Evolutionary conservation across 139 green algal species (phyloP).

Genomic region (Haematococcus sp.): DNA sequence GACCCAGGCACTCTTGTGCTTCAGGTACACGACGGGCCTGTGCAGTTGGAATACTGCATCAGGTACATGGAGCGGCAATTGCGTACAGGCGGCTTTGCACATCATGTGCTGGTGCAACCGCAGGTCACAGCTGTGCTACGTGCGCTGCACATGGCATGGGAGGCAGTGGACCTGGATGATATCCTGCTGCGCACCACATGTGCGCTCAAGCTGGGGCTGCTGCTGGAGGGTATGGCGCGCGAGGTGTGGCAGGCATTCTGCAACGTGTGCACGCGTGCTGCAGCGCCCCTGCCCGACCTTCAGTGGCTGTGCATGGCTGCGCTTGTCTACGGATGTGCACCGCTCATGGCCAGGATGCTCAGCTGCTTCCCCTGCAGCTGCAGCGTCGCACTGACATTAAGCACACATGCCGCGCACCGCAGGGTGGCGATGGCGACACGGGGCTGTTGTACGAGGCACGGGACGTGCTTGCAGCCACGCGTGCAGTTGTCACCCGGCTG

Average conservation of each 20-base stretch:
- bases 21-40: too few relatives aligned
- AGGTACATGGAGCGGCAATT: too few relatives aligned
- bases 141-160: constrained; percentile 17
- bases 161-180: constrained; percentile 38
- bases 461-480: constrained; percentile 4
- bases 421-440: background rate
- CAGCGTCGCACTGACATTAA: background rate
- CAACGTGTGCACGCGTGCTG: too few relatives aligned
- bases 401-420: background rate
- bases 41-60: too few relatives aligned
- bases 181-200: constrained; percentile 22
- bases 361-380: background rate
- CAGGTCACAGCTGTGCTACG: constrained; percentile 6
- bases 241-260: too few relatives aligned
- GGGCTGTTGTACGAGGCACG: constrained; percentile 16
- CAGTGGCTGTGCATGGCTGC: background rate
- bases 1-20: too few relatives aligned
- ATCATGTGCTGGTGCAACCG: too few relatives aligned
- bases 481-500: background rate
- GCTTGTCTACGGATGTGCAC: too few relatives aligned
- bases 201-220: constrained; percentile 44
- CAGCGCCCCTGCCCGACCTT: too few relatives aligned
- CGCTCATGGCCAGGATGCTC: too few relatives aligned
- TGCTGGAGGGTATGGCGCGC: constrained; percentile 35
- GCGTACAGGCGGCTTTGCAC: too few relatives aligned